A percentile compares a stretch with the other conserved stretches of the same genome.
Evolutionary conservation across 345 rosid genomes (phyloP).

Genomic region (Lepidium didymum): DNA sequence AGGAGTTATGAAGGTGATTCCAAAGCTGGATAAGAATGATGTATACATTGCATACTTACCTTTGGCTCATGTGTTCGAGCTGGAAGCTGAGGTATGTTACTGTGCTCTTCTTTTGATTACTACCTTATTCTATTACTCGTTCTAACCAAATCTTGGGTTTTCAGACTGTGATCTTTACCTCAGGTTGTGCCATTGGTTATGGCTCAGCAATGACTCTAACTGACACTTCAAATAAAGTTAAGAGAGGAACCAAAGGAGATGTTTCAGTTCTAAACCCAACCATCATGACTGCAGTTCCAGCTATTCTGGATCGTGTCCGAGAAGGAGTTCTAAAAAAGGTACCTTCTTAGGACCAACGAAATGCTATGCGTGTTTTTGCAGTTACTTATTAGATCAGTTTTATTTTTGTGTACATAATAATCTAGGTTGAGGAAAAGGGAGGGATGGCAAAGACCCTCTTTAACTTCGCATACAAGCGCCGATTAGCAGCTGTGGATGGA

Average conservation of each 20-base stretch:
- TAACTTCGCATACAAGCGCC: slow-evolving; percentile 59
- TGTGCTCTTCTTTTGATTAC: background rate
- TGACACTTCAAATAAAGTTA: slow-evolving; percentile 72
- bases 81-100: slow-evolving; percentile 73
- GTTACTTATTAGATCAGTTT: background rate
- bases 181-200: slow-evolving; percentile 80
- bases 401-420: background rate
- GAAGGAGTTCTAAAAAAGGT: slow-evolving; percentile 88
- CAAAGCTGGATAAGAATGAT: slow-evolving; percentile 46
- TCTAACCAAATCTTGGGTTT: slow-evolving; percentile 24
- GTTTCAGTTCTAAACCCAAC: slow-evolving; percentile 72
- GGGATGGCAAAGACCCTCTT: slow-evolving; percentile 64
- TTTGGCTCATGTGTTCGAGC: slow-evolving; percentile 89
- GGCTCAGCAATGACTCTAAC: slow-evolving; percentile 80
- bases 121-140: slow-evolving; percentile 6
- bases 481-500: slow-evolving; percentile 68
- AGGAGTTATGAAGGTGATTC: slow-evolving; percentile 66
- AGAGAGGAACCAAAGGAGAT: slow-evolving; percentile 92
- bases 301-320: slow-evolving; percentile 75
- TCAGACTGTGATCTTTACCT: slow-evolving; percentile 57
- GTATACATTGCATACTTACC: slow-evolving; percentile 80
- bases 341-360: background rate
- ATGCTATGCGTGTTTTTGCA: background rate
- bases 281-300: slow-evolving; percentile 84
- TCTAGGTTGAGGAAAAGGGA: slow-evolving; percentile 78